These are phyloP conservation scores for Cocos nucifera DNA, from an alignment of 176 grass and related monocot genomes.

Conservation along the genomic window DNA sequence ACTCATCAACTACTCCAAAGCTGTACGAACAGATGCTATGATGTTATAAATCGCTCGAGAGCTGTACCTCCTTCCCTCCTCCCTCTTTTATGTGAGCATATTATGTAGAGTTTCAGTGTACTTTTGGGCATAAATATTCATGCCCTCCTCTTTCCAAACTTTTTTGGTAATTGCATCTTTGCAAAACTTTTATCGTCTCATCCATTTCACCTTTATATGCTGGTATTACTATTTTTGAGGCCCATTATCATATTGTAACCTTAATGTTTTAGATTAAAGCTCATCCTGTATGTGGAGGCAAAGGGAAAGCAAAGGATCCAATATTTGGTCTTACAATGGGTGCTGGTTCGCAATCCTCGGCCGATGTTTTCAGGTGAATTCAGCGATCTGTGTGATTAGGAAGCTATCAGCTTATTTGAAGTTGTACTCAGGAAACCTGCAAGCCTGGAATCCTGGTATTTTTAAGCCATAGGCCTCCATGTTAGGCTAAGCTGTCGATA, in stretches of 20 bases:
- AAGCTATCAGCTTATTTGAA: conserved; percentile 25
- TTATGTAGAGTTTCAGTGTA: no score
- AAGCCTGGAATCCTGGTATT: conserved; percentile 12
- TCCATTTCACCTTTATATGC: no score
- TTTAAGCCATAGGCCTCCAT: conserved; percentile 21
- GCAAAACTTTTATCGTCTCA: no score
- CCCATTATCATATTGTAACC: neutral
- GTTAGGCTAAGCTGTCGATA: conserved; percentile 17
- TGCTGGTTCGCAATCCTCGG: conserved; percentile 54
- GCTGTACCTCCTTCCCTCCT: no score
- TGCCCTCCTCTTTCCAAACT: no score
- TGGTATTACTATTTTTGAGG: neutral
- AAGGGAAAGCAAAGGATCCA: conserved; percentile 86
- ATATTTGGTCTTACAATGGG: conserved; percentile 96
- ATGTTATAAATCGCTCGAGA: no score
- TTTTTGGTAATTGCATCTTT: no score
- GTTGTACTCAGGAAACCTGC: conserved; percentile 20
- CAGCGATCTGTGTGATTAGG: conserved; percentile 34
- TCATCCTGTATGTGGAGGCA: conserved; percentile 61
- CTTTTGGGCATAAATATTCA: no score
- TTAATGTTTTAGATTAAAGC: conserved; percentile 54
- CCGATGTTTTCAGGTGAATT: conserved; percentile 84
- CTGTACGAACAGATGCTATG: no score
- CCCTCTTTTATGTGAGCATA: no score
- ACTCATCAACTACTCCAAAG: no score